phyloP scores from a whole-genome alignment of 768 basidiomycete genomes.

The Rhizopogon salebrosus region DNA sequence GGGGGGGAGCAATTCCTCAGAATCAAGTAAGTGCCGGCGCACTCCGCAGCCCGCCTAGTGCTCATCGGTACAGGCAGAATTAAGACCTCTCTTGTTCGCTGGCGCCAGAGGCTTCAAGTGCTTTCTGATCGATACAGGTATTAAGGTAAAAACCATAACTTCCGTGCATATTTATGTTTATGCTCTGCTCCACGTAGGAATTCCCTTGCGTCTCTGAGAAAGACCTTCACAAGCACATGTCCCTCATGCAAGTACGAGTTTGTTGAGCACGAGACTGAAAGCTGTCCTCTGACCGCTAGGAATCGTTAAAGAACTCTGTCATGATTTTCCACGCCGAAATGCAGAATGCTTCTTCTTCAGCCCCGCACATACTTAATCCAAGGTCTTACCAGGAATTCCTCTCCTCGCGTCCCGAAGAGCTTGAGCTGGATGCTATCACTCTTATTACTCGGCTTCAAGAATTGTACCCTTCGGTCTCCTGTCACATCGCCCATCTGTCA shows the following conservation, averaged over 20 bases:
- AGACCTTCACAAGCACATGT: slow-evolving; percentile 70
- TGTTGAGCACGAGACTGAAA: background rate
- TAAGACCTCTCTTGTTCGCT: slow-evolving; percentile 66
- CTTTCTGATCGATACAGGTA: slow-evolving; percentile 92
- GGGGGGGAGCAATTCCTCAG: slow-evolving; percentile 92
- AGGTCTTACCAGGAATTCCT: slow-evolving; percentile 77
- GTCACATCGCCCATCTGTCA: slow-evolving; percentile 95
- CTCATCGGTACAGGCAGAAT: slow-evolving; percentile 45
- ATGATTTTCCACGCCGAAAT: slow-evolving; percentile 94
- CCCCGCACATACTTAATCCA: slow-evolving; percentile 32
- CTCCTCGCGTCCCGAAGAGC: slow-evolving; percentile 72
- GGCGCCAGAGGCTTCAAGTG: slow-evolving; percentile 97
- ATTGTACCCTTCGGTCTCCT: slow-evolving; percentile 64
- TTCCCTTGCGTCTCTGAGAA: slow-evolving; percentile 80
- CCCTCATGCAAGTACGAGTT: slow-evolving; percentile 56
- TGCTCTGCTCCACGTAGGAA: slow-evolving; percentile 49
- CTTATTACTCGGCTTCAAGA: slow-evolving; percentile 66
- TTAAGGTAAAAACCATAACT: slow-evolving; percentile 54
- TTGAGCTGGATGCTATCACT: slow-evolving; percentile 79
- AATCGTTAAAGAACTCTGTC: slow-evolving; percentile 46
- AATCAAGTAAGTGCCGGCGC: slow-evolving; percentile 56
- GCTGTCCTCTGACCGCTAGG: slow-evolving; percentile 33
- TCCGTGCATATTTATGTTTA: slow-evolving; percentile 3
- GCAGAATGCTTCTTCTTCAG: slow-evolving; percentile 29
- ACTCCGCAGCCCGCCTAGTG: background rate